These are phyloP conservation scores for Chaetomium olivaceum DNA, from an alignment of 2,329 filamentous ascomycete species.

Conservation along the genomic window DNA sequence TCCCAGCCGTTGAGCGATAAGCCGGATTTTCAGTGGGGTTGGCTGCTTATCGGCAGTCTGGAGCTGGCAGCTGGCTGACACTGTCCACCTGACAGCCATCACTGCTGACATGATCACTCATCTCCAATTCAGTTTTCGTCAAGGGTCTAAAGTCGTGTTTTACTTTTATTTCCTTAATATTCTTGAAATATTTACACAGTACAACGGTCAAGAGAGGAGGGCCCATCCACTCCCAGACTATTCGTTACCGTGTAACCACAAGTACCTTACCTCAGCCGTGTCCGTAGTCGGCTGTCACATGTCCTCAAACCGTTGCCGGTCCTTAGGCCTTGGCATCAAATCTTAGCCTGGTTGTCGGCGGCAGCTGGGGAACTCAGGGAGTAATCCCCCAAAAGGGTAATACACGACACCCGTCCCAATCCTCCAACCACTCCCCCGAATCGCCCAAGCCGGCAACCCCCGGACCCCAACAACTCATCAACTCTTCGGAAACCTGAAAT, in stretches of 20 bases:
- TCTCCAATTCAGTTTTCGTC: no score
- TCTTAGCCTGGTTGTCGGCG: background rate
- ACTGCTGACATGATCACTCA: no score
- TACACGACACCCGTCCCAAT: background rate
- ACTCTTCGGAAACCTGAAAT: background rate
- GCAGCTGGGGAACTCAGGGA: background rate
- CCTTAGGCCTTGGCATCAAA: background rate
- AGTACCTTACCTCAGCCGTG: background rate
- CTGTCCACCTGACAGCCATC: background rate
- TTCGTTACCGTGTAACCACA: background rate
- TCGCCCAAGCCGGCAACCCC: background rate
- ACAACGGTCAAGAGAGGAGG: background rate
- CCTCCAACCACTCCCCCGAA: background rate
- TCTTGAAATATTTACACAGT: no score
- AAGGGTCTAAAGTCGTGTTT: no score
- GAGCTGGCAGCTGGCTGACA: background rate
- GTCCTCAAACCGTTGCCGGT: background rate
- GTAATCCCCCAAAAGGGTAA: background rate
- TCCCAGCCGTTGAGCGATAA: conserved; percentile 27
- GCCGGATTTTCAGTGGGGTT: conserved; percentile 25
- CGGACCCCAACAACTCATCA: background rate
- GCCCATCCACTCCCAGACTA: background rate
- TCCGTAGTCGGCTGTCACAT: background rate
- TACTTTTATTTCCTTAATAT: no score
- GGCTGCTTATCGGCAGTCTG: conserved; percentile 19